Evolutionary conservation across 2,329 filamentous ascomycete species (phyloP), one percentile per base, ranked within the genome.

Genomic region (Akanthomyces uredinophilus): DNA sequence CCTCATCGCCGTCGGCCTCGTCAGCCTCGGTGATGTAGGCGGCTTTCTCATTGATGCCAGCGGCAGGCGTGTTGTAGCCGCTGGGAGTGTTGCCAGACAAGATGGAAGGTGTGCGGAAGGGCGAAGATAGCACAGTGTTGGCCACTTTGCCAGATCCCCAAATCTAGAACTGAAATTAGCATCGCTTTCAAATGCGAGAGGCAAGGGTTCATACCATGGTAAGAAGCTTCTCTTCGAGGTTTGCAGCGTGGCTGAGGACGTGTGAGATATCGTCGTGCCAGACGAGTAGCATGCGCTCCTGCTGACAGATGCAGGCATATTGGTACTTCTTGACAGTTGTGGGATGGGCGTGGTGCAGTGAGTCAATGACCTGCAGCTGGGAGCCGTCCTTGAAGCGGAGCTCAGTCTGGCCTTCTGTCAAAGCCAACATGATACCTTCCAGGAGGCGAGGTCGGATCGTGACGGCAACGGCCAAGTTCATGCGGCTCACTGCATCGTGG

Each of bases 401-500:
- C 64, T 80, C 78, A 0, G 71, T 75, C 60, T 81, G 77, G 39
- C 71, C 70, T 7, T 73, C 71, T 8, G 73, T 64, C 27, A 82
- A 64, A 0, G 72, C 72, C n/a, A 72, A 69, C 63, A 81, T 73
- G 41, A 82, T 77, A 18, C 76, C 76, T 22, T 76, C 73, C 32
- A 78, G 78, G 61, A 79, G 78, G 51, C 80, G 74, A 1, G 78
- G 78, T 11, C 75, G 76, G 77, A 83, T 80, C 11, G 80, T 82
- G 63, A 81, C 73, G 16, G 78, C 79, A 39, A 81, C 78, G 18
- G 73, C 71, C 22, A 78, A 72, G 64, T 81, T 80, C 61, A 82
- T 73, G 57, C 74, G 74, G 58, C 75, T 73, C 7, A 79, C 75
- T 8, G 79, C 77, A 4, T 68, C 73, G 13, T 79, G 66, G 10